A percentile compares a stretch with the other conserved stretches of the same genome.
Conservation (phyloP, 2,329 filamentous ascomycete species). For the Diaporthe helianthi region DNA sequence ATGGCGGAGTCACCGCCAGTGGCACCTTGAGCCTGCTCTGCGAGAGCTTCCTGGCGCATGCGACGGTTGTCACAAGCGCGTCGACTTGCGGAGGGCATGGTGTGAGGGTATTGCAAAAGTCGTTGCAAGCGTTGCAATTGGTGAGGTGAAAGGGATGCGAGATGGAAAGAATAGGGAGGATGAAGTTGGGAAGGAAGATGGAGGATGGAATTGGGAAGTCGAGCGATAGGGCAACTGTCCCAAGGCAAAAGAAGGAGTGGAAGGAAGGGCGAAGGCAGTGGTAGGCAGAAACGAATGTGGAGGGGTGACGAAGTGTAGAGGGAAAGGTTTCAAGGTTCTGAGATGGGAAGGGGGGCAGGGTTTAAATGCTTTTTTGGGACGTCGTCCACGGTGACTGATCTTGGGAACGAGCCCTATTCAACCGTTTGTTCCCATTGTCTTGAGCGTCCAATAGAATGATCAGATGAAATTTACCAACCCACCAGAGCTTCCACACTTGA, state of each 20-base stretch:
- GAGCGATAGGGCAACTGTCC: background rate
- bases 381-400: background rate
- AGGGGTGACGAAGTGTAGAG: background rate
- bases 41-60: too few relatives aligned
- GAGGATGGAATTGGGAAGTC: background rate
- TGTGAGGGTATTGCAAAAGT: too few relatives aligned
- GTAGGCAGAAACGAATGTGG: background rate
- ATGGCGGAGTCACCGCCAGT: background rate
- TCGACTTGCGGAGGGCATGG: too few relatives aligned
- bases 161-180: background rate
- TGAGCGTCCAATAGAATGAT: background rate
- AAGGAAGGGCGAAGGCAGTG: background rate
- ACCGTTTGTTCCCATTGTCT: background rate
- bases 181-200: background rate
- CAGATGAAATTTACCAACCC: background rate
- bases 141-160: background rate
- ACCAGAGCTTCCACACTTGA: background rate
- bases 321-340: background rate
- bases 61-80: too few relatives aligned
- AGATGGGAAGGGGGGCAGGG: background rate
- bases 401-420: background rate
- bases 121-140: background rate
- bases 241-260: background rate
- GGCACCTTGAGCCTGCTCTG: background rate
- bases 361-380: conserved; percentile 1